Percentiles rank a stretch among this genome's conserved stretches.
Evolutionary conservation across 805 yeast genomes (phyloP).

Genomic region (Candida namnaoensis): DNA sequence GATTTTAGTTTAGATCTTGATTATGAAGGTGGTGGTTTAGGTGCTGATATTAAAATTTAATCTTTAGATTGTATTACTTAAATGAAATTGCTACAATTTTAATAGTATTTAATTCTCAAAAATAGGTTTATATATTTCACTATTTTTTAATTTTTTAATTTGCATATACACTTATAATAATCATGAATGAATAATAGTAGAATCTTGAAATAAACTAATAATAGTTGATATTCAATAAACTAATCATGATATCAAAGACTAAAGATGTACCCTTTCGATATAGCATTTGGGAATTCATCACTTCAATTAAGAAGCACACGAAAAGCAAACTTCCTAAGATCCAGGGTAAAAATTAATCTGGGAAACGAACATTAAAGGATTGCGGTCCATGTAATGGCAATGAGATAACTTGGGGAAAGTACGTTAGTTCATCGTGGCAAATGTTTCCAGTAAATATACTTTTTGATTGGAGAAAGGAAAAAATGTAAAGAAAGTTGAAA

Average conservation of each 20-base stretch:
- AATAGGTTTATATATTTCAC: no score
- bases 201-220: no score
- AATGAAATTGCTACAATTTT: no score
- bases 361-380: constrained; percentile 21
- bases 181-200: no score
- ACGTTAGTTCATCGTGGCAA: constrained; percentile 23
- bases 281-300: constrained; percentile 20
- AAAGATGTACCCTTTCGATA: constrained; percentile 19
- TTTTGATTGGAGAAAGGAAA: constrained; percentile 21
- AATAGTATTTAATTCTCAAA: no score
- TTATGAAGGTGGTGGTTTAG: constrained; percentile 36
- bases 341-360: constrained; percentile 18
- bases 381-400: constrained; percentile 22
- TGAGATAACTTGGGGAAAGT: constrained; percentile 17
- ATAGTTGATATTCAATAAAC: no score
- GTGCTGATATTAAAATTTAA: constrained; percentile 25
- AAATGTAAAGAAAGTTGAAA: constrained; percentile 2
- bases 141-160: no score
- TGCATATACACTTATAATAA: no score
- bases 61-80: no score
- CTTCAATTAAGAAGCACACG: constrained; percentile 9
- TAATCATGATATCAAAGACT: not conserved
- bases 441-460: constrained; percentile 19
- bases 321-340: constrained; percentile 22
- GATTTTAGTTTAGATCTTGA: constrained; percentile 30